Evolutionary conservation across 2,329 filamentous ascomycete genomes (phyloP).

Genomic region (Leptosphaerulina australis): DNA sequence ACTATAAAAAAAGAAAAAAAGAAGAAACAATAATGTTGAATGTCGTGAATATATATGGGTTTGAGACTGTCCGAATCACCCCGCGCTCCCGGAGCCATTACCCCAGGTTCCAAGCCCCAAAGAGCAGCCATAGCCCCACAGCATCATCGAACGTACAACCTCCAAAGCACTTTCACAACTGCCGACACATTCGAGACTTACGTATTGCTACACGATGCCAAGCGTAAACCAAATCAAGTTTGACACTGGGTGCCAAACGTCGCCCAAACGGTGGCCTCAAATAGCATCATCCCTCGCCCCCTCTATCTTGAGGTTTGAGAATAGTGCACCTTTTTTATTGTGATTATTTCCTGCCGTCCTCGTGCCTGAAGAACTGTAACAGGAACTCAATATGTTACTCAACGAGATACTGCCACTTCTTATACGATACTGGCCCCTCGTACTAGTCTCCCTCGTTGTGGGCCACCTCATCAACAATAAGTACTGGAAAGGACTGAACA

Average conservation of each 20-base stretch:
- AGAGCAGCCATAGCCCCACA: conserved; percentile 1
- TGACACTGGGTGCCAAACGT: not conserved
- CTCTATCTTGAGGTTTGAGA: not conserved
- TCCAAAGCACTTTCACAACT: conserved; percentile 9
- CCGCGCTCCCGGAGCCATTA: not conserved
- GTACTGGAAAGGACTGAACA: conserved; percentile 64
- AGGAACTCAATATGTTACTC: conserved; percentile 40
- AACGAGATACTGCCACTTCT: conserved; percentile 44
- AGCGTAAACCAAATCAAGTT: not conserved
- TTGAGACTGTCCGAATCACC: conserved; percentile 6
- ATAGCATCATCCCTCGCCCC: conserved; percentile 1
- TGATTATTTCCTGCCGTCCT: not conserved
- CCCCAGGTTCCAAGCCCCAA: not conserved
- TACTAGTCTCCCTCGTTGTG: conserved; percentile 40
- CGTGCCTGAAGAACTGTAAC: not conserved
- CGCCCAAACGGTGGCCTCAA: not conserved
- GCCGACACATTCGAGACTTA: conserved; percentile 13
- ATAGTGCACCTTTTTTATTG: not conserved
- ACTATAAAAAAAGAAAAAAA: not conserved
- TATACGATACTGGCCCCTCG: conserved; percentile 52
- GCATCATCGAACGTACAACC: conserved; percentile 1
- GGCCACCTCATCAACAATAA: conserved; percentile 53
- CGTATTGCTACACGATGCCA: conserved; percentile 1
- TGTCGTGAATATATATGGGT: not conserved
- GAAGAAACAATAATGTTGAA: too few relatives aligned